Percentiles rank a stretch among this genome's conserved stretches.
Conservation (phyloP, 768 basidiomycete species). For the Tricholomella constricta region DNA sequence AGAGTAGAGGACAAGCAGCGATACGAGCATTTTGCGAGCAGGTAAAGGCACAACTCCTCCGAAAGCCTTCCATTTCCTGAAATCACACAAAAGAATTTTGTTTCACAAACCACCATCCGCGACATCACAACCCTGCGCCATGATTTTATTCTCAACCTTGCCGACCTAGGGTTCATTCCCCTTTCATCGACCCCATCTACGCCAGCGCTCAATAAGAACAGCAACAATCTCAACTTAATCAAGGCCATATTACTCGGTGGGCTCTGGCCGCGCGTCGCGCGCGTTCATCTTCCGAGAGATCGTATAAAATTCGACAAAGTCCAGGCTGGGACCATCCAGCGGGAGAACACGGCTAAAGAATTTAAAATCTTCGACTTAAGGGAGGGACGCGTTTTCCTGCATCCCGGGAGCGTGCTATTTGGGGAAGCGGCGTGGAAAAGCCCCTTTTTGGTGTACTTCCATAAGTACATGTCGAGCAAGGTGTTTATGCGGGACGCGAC, state of each 20-base stretch:
- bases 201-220: slow-evolving; percentile 63
- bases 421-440: slow-evolving; percentile 69
- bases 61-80: background rate
- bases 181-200: slow-evolving; percentile 44
- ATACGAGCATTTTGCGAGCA: slow-evolving; percentile 72
- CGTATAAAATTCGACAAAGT: slow-evolving; percentile 85
- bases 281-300: slow-evolving; percentile 70
- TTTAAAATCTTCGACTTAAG: slow-evolving; percentile 79
- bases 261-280: slow-evolving; percentile 82
- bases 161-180: slow-evolving; percentile 70
- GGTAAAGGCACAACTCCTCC: slow-evolving; percentile 32
- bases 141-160: slow-evolving; percentile 74
- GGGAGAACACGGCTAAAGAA: slow-evolving; percentile 83
- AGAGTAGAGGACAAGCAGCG: slow-evolving; percentile 47
- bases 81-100: slow-evolving; percentile 65
- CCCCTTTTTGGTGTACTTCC: slow-evolving; percentile 83
- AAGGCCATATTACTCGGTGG: slow-evolving; percentile 87
- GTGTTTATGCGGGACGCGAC: slow-evolving; percentile 86
- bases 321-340: slow-evolving; percentile 79
- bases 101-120: slow-evolving; percentile 69
- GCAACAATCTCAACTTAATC: slow-evolving; percentile 68
- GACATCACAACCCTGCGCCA: slow-evolving; percentile 78
- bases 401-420: slow-evolving; percentile 84
- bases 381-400: slow-evolving; percentile 71
- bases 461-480: slow-evolving; percentile 80